Conservation (phyloP, 306 rosid species). For the Ochetophila trinervis region DNA sequence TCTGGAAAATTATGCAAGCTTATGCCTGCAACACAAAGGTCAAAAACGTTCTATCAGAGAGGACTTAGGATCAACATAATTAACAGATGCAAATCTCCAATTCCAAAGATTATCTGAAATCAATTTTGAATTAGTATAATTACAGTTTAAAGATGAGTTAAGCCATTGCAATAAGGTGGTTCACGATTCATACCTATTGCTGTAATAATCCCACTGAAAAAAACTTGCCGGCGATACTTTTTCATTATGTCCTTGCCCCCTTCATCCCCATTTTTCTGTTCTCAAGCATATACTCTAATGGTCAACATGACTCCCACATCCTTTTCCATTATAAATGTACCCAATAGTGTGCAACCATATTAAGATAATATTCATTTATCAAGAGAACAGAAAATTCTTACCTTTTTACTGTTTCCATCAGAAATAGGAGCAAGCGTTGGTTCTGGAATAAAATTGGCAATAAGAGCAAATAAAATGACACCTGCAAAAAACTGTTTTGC, state of each 20-base stretch:
- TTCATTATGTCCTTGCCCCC: constrained; percentile 85
- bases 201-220: constrained; percentile 80
- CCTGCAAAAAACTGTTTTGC: constrained; percentile 83
- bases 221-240: constrained; percentile 90
- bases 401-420: constrained; percentile 67
- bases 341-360: constrained; percentile 20
- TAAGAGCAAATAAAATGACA: constrained; percentile 74
- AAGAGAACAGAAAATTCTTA: constrained; percentile 24
- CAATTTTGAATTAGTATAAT: not conserved
- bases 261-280: constrained; percentile 69
- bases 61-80: not conserved
- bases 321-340: constrained; percentile 16
- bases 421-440: constrained; percentile 69
- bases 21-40: constrained; percentile 60
- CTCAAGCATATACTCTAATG: constrained; percentile 37
- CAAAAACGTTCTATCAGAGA: not conserved
- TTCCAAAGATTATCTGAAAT: not conserved
- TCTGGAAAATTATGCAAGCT: constrained; percentile 98
- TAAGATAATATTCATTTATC: constrained; percentile 10
- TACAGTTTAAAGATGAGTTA: constrained; percentile 20
- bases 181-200: constrained; percentile 64
- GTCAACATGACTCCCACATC: constrained; percentile 32
- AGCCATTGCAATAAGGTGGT: constrained; percentile 20
- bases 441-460: constrained; percentile 85
- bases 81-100: not conserved